Conservation (phyloP, 2,329 filamentous ascomycete species). For the Sphaerulina populicola region DNA sequence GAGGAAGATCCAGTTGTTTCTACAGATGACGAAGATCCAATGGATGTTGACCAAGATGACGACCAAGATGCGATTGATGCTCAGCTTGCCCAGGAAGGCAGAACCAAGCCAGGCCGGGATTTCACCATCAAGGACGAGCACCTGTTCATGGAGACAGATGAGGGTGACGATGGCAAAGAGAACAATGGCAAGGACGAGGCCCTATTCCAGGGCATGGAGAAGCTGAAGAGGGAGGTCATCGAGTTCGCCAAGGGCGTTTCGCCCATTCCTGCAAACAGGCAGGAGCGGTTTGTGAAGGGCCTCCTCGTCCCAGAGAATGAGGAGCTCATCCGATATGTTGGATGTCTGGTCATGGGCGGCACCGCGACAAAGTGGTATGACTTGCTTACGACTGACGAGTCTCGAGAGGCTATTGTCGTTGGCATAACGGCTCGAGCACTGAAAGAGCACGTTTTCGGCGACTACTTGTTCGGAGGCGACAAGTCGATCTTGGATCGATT, state of each 20-base stretch:
- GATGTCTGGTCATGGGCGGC: slow-evolving; percentile 27
- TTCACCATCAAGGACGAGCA: background rate
- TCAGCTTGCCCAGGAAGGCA: background rate
- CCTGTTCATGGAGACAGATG: background rate
- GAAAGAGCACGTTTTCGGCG: slow-evolving; percentile 29
- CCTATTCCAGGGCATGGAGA: slow-evolving; percentile 1
- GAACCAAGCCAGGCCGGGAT: background rate
- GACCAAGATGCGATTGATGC: background rate
- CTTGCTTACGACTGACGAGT: slow-evolving; percentile 15
- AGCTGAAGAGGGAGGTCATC: background rate
- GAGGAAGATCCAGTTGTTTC: too few relatives aligned
- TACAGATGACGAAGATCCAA: too few relatives aligned
- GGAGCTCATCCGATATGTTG: slow-evolving; percentile 26
- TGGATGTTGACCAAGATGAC: too few relatives aligned
- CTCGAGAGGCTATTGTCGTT: slow-evolving; percentile 22
- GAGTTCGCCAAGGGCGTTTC: background rate
- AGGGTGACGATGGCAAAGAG: background rate
- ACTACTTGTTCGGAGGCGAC: slow-evolving; percentile 26
- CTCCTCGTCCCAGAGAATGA: slow-evolving; percentile 8
- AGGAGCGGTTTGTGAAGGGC: background rate
- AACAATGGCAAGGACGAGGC: slow-evolving; percentile 7
- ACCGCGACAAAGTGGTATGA: slow-evolving; percentile 21
- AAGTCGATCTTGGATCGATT: slow-evolving; percentile 25
- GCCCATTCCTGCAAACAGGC: background rate
- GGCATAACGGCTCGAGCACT: slow-evolving; percentile 27